Evolutionary conservation across 2,329 filamentous ascomycete species (phyloP), one percentile per base, ranked within the genome.

Genomic region (Penicillium nordicum): DNA sequence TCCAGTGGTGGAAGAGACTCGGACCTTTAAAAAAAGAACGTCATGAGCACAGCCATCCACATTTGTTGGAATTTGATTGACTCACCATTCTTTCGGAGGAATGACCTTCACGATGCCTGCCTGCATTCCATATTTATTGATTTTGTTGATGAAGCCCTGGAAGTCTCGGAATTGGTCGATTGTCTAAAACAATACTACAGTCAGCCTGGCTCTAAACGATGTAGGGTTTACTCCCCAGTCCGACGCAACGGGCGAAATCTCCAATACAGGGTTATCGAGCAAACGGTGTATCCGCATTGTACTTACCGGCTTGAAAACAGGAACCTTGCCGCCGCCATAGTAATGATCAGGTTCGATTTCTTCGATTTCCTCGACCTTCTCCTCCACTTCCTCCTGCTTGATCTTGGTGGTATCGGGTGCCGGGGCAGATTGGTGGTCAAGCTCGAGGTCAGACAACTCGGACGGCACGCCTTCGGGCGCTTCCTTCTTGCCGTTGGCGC

Each of bases 141-240:
- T 85, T 74, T 90, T 92, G 70, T 87, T 85, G 81, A 97, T 89
- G 73, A 95, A 97, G 71, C 84, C 85, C 76, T 93, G 89, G 75
- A 99, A 99, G 76, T 94, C 90, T 69, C 86, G 87, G 77, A 97
- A 97, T 76, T 99, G 92, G 60, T 88, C 84, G 90, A 97, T 96
- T 57, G 88, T 93, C 75, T 86, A 64, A 59, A 53, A 48, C 50
- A 41, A 55, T 50, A 50, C 25, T 47, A n/a, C 48, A 29, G 58
- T 71, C 53, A 70, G 65, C 50, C 32, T 45, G 27, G n/a, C 16
- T 41, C 50, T 49, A n/a, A 32, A 36, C 3, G 14, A 6, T 30
- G 23, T 36, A 47, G 14, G n/a, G 10, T 21, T 12, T 30, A 5
- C 34, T 34, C 12, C 25, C 34, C 25, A 48, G 16, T 23, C 10